A percentile compares a stretch with the other conserved stretches of the same genome.
Evolutionary conservation across 2,329 filamentous ascomycete species (phyloP).

Genomic region (Aspergillus brasiliensis): DNA sequence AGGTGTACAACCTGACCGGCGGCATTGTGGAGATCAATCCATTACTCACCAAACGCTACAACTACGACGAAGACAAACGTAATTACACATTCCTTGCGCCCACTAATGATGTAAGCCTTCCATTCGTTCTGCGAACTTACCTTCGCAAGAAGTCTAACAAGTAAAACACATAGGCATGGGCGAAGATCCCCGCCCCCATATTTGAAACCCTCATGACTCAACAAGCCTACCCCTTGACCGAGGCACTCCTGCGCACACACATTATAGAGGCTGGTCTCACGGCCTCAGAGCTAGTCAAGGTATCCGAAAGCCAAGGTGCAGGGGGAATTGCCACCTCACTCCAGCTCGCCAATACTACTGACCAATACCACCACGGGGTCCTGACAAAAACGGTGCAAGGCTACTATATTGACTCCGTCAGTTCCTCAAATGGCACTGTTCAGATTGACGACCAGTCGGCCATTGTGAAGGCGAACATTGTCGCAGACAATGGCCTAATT

Average conservation of each 20-base stretch:
- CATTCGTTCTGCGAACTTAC: too few relatives aligned
- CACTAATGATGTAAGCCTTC: not conserved
- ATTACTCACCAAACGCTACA: not conserved
- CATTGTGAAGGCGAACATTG: not conserved
- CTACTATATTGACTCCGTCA: not conserved
- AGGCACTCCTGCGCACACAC: not conserved
- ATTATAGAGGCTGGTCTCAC: not conserved
- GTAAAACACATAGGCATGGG: too few relatives aligned
- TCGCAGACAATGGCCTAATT: not conserved
- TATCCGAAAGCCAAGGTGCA: not conserved
- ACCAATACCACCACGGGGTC: not conserved
- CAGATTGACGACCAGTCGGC: not conserved
- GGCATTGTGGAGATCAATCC: conserved; percentile 1
- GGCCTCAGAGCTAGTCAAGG: not conserved
- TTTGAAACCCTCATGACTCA: not conserved
- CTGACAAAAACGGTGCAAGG: not conserved
- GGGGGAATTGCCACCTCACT: not conserved
- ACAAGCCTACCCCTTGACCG: not conserved
- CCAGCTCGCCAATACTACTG: not conserved
- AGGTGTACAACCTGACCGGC: not conserved
- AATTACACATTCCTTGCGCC: conserved; percentile 3
- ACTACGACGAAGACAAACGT: conserved; percentile 1
- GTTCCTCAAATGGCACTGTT: not conserved
- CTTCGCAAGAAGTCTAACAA: too few relatives aligned
- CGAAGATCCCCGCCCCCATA: not conserved